These are phyloP conservation scores for Candida pseudoviswanathii DNA, from an alignment of 1,139 yeast species.

Conservation along the genomic window DNA sequence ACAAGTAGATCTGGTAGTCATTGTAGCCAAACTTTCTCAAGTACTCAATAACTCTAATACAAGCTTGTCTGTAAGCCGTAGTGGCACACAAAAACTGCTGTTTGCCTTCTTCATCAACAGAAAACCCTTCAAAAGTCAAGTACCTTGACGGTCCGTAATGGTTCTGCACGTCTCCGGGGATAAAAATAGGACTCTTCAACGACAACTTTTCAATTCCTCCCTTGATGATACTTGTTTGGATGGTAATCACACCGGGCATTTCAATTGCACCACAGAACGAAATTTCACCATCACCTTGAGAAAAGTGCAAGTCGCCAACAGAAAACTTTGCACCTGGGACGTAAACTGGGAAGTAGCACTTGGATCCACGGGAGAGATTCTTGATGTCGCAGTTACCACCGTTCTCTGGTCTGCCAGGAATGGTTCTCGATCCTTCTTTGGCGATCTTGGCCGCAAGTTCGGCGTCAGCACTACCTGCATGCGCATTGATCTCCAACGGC, in stretches of 20 bases:
- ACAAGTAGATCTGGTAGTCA: constrained; percentile 50
- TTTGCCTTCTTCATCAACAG: constrained; percentile 47
- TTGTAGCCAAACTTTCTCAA: constrained; percentile 50
- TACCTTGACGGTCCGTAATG: constrained; percentile 50
- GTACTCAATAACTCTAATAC: constrained; percentile 51
- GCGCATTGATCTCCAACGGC: constrained; percentile 38
- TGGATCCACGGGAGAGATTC: constrained; percentile 50
- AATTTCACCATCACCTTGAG: constrained; percentile 56
- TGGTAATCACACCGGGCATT: constrained; percentile 50
- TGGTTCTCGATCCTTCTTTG: constrained; percentile 49
- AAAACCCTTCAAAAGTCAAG: constrained; percentile 54
- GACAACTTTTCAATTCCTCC: constrained; percentile 41
- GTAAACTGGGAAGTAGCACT: constrained; percentile 48
- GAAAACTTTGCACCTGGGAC: constrained; percentile 50
- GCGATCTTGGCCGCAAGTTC: constrained; percentile 29
- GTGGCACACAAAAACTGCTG: constrained; percentile 49
- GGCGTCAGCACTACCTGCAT: constrained; percentile 37
- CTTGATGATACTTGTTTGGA: constrained; percentile 40
- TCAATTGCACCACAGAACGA: constrained; percentile 58
- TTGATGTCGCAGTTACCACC: constrained; percentile 58
- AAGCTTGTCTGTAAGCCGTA: constrained; percentile 51
- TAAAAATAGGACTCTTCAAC: constrained; percentile 47
- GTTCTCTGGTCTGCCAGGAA: constrained; percentile 54
- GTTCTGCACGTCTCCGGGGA: constrained; percentile 51
- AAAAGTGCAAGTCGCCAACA: constrained; percentile 51